Conservation (phyloP, 2,329 filamentous ascomycete species). For the Fusarium irregulare region DNA sequence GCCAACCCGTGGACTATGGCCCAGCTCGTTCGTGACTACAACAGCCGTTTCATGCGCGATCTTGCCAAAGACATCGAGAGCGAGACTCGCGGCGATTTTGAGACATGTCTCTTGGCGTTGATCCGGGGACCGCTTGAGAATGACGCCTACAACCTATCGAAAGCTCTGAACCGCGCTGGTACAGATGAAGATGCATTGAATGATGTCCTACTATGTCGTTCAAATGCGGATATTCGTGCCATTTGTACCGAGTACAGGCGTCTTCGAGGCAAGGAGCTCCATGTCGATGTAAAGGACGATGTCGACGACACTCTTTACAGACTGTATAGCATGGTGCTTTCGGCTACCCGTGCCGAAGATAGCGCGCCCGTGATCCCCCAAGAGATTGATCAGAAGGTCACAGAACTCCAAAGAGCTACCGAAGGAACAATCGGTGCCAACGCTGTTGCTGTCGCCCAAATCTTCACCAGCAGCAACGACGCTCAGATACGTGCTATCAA, state of each 20-base stretch:
- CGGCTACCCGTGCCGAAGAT: constrained; percentile 46
- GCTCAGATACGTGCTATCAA: constrained; percentile 48
- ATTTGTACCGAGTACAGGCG: constrained; percentile 49
- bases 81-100: constrained; percentile 48
- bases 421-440: constrained; percentile 49
- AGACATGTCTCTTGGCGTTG: constrained; percentile 48
- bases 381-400: constrained; percentile 51
- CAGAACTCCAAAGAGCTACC: constrained; percentile 49
- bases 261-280: constrained; percentile 45
- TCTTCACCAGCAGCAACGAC: constrained; percentile 49
- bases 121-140: constrained; percentile 49
- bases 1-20: constrained; percentile 49
- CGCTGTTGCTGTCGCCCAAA: constrained; percentile 48
- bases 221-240: constrained; percentile 52
- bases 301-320: constrained; percentile 48
- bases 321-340: constrained; percentile 51
- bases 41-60: constrained; percentile 50
- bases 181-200: constrained; percentile 52
- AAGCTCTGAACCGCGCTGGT: constrained; percentile 47
- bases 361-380: constrained; percentile 37
- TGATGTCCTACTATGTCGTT: constrained; percentile 51
- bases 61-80: constrained; percentile 50
- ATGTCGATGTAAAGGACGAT: constrained; percentile 49
- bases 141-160: constrained; percentile 47
- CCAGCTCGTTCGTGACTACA: constrained; percentile 50